Percentiles rank a stretch among this genome's conserved stretches.
Conservation (phyloP, 495 filamentous ascomycete species). For the Penicillium soppii region DNA sequence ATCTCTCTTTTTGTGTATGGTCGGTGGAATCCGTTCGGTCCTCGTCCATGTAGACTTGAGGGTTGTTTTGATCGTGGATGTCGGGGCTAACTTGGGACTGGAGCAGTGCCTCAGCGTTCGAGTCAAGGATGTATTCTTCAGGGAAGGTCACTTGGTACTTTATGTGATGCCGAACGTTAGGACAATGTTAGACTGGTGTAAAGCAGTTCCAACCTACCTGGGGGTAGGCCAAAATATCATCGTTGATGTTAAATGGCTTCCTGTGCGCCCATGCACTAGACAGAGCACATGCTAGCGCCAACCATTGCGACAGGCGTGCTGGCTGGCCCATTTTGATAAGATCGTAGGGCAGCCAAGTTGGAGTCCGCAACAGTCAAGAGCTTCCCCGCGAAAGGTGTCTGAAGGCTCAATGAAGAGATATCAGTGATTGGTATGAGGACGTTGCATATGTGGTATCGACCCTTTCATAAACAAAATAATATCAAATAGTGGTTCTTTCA, state of each 20-base stretch:
- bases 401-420: background rate
- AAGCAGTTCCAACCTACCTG: conserved; percentile 57
- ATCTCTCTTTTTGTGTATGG: background rate
- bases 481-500: too few relatives aligned
- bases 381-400: conserved; percentile 1
- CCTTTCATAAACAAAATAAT: background rate
- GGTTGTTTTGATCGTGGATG: conserved; percentile 15
- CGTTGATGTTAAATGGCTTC: conserved; percentile 74
- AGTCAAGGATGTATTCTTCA: conserved; percentile 69
- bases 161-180: background rate
- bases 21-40: conserved; percentile 10
- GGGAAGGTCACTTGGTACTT: conserved; percentile 84
- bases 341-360: background rate
- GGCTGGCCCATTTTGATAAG: conserved; percentile 27
- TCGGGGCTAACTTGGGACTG: conserved; percentile 29
- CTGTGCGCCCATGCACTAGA: conserved; percentile 50
- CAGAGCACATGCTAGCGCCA: conserved; percentile 35
- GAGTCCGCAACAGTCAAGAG: background rate
- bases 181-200: background rate
- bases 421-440: background rate
- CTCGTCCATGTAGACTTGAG: conserved; percentile 28
- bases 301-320: conserved; percentile 25
- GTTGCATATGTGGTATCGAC: background rate
- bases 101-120: conserved; percentile 62
- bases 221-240: conserved; percentile 89